Conservation (phyloP, 2,329 filamentous ascomycete genomes). For the Diaporthe citrichinensis region DNA sequence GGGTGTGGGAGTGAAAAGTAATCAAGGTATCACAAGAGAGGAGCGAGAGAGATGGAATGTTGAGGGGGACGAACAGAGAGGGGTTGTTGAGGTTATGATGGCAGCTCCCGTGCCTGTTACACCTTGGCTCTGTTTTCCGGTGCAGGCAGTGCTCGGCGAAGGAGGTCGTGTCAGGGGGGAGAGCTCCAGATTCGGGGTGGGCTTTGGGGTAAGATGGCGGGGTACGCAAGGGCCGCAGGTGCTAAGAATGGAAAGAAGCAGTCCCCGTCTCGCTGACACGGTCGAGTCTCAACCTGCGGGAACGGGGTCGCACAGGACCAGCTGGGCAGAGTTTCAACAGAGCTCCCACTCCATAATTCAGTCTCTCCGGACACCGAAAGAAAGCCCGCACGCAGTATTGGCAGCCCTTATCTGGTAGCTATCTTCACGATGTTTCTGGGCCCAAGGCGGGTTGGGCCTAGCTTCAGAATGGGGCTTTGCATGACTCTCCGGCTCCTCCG, state of each 20-base stretch:
- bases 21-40: neutral
- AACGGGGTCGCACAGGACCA: neutral
- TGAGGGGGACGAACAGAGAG: constrained; percentile 20
- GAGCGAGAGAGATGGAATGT: neutral
- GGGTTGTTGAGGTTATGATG: constrained; percentile 32
- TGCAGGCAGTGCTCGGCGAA: constrained; percentile 26
- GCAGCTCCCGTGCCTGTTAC: constrained; percentile 36
- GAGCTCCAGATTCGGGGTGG: constrained; percentile 26
- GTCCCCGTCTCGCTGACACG: constrained; percentile 16
- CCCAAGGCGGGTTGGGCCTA: neutral
- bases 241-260: constrained; percentile 30
- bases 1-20: neutral
- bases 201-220: constrained; percentile 26
- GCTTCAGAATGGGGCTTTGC: neutral
- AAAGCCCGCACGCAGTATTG: neutral
- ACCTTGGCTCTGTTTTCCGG: constrained; percentile 34
- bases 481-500: constrained; percentile 16
- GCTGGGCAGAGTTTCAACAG: constrained; percentile 27
- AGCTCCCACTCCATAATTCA: constrained; percentile 21
- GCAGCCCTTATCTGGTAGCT: constrained; percentile 10
- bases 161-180: constrained; percentile 26
- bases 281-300: constrained; percentile 25
- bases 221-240: constrained; percentile 30
- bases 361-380: constrained; percentile 4
- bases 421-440: constrained; percentile 16